phyloP scores from a whole-genome alignment of 2,329 filamentous ascomycete genomes.

The Alternaria burnsii region DNA sequence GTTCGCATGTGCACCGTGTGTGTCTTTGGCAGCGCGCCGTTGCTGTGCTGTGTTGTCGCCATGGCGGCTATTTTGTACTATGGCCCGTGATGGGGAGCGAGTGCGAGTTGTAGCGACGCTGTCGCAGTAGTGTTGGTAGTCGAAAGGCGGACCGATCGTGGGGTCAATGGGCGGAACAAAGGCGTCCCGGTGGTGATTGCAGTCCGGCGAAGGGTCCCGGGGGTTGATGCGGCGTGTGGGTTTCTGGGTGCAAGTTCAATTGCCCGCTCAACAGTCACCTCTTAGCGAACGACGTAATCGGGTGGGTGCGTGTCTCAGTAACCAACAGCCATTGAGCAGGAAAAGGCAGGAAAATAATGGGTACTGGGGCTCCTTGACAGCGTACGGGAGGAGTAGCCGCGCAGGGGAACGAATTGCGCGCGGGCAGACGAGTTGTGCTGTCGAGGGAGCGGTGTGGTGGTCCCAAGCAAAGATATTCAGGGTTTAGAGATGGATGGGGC shows the following conservation, averaged over 20 bases:
- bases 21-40: conserved; percentile 15
- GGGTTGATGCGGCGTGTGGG: conserved; percentile 3
- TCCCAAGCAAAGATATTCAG: conserved; percentile 32
- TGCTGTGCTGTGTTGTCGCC: conserved; percentile 23
- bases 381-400: conserved; percentile 19
- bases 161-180: not conserved
- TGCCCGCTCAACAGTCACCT: not conserved
- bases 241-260: not conserved
- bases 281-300: conserved; percentile 26
- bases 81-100: not conserved
- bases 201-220: not conserved
- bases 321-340: conserved; percentile 32
- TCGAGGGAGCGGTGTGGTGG: conserved; percentile 42
- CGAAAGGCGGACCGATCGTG: not conserved
- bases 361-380: conserved; percentile 2
- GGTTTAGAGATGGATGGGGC: conserved; percentile 35
- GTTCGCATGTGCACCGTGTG: conserved; percentile 20
- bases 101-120: no score
- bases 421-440: conserved; percentile 34
- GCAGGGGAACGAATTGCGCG: conserved; percentile 24
- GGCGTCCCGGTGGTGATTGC: not conserved
- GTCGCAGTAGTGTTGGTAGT: not conserved
- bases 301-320: conserved; percentile 26
- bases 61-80: conserved; percentile 25
- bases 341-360: conserved; percentile 23